Conservation (phyloP, 1,284 basidiomycete species). For the Fistulina hepatica region DNA sequence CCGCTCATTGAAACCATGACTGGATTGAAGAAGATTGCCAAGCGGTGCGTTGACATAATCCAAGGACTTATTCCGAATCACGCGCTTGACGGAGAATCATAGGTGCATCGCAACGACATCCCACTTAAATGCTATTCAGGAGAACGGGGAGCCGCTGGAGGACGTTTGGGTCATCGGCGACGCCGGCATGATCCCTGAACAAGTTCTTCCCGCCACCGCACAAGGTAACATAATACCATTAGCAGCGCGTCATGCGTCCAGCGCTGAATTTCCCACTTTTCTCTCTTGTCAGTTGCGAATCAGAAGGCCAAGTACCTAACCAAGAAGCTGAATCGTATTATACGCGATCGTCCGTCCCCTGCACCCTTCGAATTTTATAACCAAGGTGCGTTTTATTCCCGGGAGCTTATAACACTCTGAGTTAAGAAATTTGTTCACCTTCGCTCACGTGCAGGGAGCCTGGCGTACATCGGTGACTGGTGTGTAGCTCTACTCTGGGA, state of each 20-base stretch:
- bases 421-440: conserved; percentile 44
- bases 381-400: neutral
- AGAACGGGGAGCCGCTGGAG: conserved; percentile 47
- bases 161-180: conserved; percentile 84
- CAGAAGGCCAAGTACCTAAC: conserved; percentile 71
- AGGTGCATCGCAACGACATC: conserved; percentile 46
- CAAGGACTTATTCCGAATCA: conserved; percentile 2
- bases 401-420: conserved; percentile 13
- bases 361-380: conserved; percentile 31
- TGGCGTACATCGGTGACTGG: conserved; percentile 77
- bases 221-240: conserved; percentile 49
- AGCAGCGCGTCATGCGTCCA: neutral
- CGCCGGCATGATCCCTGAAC: conserved; percentile 49
- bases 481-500: conserved; percentile 21
- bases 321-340: conserved; percentile 56
- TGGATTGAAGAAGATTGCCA: conserved; percentile 49
- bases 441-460: conserved; percentile 62
- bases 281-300: conserved; percentile 47
- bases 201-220: conserved; percentile 71
- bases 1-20: conserved; percentile 57
- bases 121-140: conserved; percentile 47
- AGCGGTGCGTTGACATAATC: conserved; percentile 31
- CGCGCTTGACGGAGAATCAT: neutral
- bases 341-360: conserved; percentile 29
- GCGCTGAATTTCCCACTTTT: conserved; percentile 9